Percentiles rank a stretch among this genome's conserved stretches.
phyloP scores from a whole-genome alignment of 2,329 filamentous ascomycete species.

The Calonectria multiphialidica region DNA sequence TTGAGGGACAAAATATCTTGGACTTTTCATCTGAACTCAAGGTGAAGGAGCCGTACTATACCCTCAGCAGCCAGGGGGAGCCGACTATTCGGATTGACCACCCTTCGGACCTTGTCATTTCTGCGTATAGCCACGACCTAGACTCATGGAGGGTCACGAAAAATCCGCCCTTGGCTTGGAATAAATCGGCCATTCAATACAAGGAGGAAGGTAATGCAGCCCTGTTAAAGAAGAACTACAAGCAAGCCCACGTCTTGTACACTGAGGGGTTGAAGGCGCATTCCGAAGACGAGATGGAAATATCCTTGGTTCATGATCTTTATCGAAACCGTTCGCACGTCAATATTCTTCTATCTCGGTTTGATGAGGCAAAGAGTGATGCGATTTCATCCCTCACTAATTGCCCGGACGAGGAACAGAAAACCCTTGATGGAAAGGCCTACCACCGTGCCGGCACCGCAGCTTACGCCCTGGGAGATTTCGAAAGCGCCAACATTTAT shows the following conservation, averaged over 20 bases:
- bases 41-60: slow-evolving; percentile 65
- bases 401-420: slow-evolving; percentile 9
- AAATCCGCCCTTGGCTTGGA: not conserved
- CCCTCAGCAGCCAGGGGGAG: slow-evolving; percentile 53
- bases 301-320: slow-evolving; percentile 46
- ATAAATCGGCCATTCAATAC: slow-evolving; percentile 30
- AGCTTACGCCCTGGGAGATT: slow-evolving; percentile 45
- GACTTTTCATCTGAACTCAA: slow-evolving; percentile 50
- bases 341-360: slow-evolving; percentile 46
- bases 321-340: slow-evolving; percentile 47
- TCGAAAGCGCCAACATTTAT: slow-evolving; percentile 33
- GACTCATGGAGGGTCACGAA: slow-evolving; percentile 33
- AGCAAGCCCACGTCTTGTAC: slow-evolving; percentile 41
- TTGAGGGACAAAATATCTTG: slow-evolving; percentile 46
- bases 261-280: slow-evolving; percentile 38
- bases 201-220: slow-evolving; percentile 48
- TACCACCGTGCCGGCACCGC: slow-evolving; percentile 48
- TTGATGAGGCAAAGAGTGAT: slow-evolving; percentile 47
- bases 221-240: slow-evolving; percentile 36
- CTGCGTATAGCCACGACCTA: slow-evolving; percentile 16
- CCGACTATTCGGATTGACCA: slow-evolving; percentile 54
- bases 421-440: slow-evolving; percentile 46
- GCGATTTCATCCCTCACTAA: slow-evolving; percentile 46
- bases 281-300: not conserved
- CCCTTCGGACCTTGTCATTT: slow-evolving; percentile 46